Percentiles rank a stretch among this genome's conserved stretches.
These are phyloP conservation scores for Detonula confervacea DNA, from an alignment of 352 stramenopile species.

Conservation along the genomic window DNA sequence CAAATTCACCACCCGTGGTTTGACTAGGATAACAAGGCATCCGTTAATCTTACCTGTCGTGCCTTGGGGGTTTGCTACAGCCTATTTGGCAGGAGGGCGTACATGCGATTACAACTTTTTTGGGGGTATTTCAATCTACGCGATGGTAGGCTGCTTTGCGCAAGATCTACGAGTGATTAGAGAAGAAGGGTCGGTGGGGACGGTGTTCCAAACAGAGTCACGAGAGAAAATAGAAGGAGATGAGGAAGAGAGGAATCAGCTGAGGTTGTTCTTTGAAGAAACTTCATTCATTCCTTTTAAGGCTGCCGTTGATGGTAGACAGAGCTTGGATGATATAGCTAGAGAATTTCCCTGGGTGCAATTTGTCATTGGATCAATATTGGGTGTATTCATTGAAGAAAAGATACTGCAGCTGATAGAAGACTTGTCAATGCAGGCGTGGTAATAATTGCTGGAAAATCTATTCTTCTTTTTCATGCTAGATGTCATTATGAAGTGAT, in stretches of 20 bases:
- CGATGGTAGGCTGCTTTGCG: slow-evolving; percentile 53
- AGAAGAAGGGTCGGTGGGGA: slow-evolving; percentile 68
- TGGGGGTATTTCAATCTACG: slow-evolving; percentile 57
- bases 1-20: slow-evolving; percentile 52
- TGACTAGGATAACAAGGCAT: slow-evolving; percentile 65
- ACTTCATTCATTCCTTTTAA: slow-evolving; percentile 66
- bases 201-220: slow-evolving; percentile 45
- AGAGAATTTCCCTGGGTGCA: slow-evolving; percentile 47
- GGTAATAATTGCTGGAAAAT: too few relatives aligned
- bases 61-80: slow-evolving; percentile 42
- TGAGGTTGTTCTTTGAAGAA: slow-evolving; percentile 50
- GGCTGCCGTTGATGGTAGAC: slow-evolving; percentile 50
- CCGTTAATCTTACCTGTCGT: slow-evolving; percentile 63
- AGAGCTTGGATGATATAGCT: slow-evolving; percentile 44
- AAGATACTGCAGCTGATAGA: slow-evolving; percentile 23
- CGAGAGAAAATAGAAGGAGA: slow-evolving; percentile 11
- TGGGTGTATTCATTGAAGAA: slow-evolving; percentile 18
- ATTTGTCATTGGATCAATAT: slow-evolving; percentile 28
- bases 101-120: slow-evolving; percentile 57
- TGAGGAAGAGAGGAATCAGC: slow-evolving; percentile 18
- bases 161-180: slow-evolving; percentile 65
- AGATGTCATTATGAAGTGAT: too few relatives aligned
- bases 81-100: slow-evolving; percentile 22
- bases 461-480: too few relatives aligned
- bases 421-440: slow-evolving; percentile 28